These are phyloP conservation scores for Plectosphaerella sp. DNA, from an alignment of 2,329 filamentous ascomycete species.

Conservation along the genomic window DNA sequence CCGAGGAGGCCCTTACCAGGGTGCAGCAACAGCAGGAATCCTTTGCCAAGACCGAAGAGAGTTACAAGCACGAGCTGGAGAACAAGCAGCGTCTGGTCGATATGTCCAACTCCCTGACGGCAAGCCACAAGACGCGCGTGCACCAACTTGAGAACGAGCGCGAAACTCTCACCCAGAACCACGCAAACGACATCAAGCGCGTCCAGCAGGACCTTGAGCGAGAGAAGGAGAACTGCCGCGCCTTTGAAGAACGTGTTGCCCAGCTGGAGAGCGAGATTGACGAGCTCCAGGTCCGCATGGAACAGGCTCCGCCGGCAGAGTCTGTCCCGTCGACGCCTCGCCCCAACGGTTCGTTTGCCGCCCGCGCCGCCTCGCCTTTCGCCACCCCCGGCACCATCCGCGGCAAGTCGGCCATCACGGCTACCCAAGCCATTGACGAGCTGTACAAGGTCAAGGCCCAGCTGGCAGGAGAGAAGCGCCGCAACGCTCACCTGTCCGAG, in stretches of 20 bases:
- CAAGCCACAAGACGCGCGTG: constrained; percentile 66
- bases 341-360: constrained; percentile 49
- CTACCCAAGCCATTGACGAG: constrained; percentile 61
- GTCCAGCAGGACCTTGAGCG: constrained; percentile 54
- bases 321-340: constrained; percentile 59
- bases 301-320: constrained; percentile 30
- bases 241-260: constrained; percentile 43
- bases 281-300: constrained; percentile 43
- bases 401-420: constrained; percentile 50
- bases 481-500: constrained; percentile 67
- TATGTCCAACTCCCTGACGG: constrained; percentile 71
- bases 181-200: constrained; percentile 54
- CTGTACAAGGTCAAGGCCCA: constrained; percentile 66
- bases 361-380: constrained; percentile 56
- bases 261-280: constrained; percentile 51
- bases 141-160: constrained; percentile 66
- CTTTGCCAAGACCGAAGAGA: constrained; percentile 76
- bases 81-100: constrained; percentile 77
- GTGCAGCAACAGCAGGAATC: constrained; percentile 84
- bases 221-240: constrained; percentile 40
- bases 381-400: constrained; percentile 56
- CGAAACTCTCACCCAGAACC: constrained; percentile 56
- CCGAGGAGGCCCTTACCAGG: constrained; percentile 76
- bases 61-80: constrained; percentile 82
- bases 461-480: constrained; percentile 68